These are phyloP conservation scores for Phylloporus sp. DNA, from an alignment of 768 basidiomycete genomes.

Conservation along the genomic window DNA sequence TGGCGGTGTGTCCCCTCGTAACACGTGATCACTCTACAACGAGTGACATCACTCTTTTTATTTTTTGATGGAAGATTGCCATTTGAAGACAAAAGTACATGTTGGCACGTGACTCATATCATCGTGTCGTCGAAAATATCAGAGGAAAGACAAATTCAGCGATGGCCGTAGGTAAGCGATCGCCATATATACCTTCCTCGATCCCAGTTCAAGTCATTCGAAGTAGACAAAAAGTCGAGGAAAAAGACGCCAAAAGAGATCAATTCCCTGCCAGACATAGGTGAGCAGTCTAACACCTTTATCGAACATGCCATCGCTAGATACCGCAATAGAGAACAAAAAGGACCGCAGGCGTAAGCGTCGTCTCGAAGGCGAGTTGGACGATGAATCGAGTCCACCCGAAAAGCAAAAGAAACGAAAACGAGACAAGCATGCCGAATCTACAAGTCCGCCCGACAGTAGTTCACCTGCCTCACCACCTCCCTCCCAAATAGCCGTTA, in stretches of 20 bases:
- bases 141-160: too few relatives aligned
- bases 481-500: constrained; percentile 13
- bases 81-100: neutral
- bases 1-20: constrained; percentile 15
- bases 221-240: constrained; percentile 10
- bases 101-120: constrained; percentile 1
- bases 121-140: too few relatives aligned
- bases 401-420: constrained; percentile 29
- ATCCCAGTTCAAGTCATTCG: too few relatives aligned
- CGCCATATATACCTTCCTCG: neutral
- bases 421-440: constrained; percentile 7
- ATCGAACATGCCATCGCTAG: neutral
- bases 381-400: constrained; percentile 5
- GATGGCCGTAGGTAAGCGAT: neutral
- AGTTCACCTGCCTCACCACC: constrained; percentile 18
- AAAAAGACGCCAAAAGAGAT: neutral
- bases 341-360: constrained; percentile 27
- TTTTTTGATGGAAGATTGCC: too few relatives aligned
- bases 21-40: constrained; percentile 11
- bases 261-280: neutral
- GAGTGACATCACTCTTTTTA: neutral
- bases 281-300: neutral
- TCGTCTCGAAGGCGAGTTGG: constrained; percentile 2
- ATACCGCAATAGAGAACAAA: constrained; percentile 9
- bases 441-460: constrained; percentile 1